Conservation (phyloP, 768 basidiomycete species). For the Cystofilobasidium ferigula region DNA sequence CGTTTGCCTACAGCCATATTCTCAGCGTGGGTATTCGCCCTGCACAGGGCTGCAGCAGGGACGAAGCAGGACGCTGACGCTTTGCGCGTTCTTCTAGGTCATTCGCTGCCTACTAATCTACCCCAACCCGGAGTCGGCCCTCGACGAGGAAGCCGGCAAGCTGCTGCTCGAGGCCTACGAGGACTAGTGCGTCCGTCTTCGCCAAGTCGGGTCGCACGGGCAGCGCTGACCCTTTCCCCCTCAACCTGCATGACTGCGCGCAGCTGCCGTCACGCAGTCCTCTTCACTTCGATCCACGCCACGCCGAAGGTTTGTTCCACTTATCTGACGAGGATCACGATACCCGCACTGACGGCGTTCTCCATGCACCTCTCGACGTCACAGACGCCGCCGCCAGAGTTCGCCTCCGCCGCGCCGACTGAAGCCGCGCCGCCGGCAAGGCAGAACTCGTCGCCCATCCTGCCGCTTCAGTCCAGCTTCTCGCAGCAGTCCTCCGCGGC, state of each 20-base stretch:
- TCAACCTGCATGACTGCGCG: too few relatives aligned
- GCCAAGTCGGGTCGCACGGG: conserved; percentile 30
- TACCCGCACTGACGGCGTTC: not conserved
- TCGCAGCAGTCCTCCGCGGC: not conserved
- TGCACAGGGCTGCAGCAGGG: not conserved
- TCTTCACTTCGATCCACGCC: conserved; percentile 86
- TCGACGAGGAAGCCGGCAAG: conserved; percentile 93
- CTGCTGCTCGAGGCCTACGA: conserved; percentile 75
- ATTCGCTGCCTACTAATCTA: conserved; percentile 93
- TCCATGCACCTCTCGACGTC: too few relatives aligned
- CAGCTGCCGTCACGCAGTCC: conserved; percentile 51
- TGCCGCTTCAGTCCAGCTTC: conserved; percentile 12
- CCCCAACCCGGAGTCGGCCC: conserved; percentile 89
- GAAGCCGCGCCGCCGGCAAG: not conserved
- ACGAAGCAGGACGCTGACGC: not conserved
- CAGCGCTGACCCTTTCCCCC: not conserved
- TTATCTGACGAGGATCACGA: not conserved
- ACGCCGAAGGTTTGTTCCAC: conserved; percentile 52
- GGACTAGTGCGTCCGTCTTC: conserved; percentile 45
- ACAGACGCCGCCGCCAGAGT: conserved; percentile 24
- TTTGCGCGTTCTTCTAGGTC: conserved; percentile 40
- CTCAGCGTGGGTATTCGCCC: conserved; percentile 24
- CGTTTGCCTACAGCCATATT: conserved; percentile 23
- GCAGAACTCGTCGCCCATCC: conserved; percentile 6
- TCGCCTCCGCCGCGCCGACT: not conserved